These are phyloP conservation scores for Geotrichum europaeum DNA, from an alignment of 1,139 yeast species.

Conservation along the genomic window DNA sequence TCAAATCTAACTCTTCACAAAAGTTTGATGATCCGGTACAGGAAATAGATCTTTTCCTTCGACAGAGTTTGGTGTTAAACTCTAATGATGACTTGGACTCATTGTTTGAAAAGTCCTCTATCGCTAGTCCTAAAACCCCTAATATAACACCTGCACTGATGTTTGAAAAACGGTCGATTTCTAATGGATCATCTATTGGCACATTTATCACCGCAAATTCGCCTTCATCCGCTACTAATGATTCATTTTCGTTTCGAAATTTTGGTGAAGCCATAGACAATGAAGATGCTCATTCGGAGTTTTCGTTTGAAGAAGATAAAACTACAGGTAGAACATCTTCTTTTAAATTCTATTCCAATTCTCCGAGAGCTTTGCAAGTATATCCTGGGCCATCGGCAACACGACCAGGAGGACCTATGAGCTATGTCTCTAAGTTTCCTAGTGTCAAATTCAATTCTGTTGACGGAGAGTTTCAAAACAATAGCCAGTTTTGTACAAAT, in stretches of 20 bases:
- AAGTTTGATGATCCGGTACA: not conserved
- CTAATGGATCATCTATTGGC: not conserved
- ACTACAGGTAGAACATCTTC: constrained; percentile 17
- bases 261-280: not conserved
- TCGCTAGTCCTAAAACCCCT: not conserved
- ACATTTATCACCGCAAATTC: not conserved
- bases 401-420: not conserved
- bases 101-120: constrained; percentile 25
- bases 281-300: constrained; percentile 15
- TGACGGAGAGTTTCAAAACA: not conserved
- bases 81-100: constrained; percentile 37
- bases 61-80: not conserved
- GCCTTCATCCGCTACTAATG: not conserved
- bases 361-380: not conserved
- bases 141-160: not conserved
- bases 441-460: not conserved
- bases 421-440: not conserved
- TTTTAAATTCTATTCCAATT: constrained; percentile 14
- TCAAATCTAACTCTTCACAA: not conserved
- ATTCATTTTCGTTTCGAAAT: not conserved
- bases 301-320: constrained; percentile 19
- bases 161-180: not conserved
- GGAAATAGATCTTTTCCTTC: not conserved
- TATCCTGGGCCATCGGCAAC: not conserved
- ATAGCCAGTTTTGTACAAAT: not conserved